A percentile compares a stretch with the other conserved stretches of the same genome.
These are phyloP conservation scores for Prunella vulgaris DNA, from an alignment of 257 asterid species.

Conservation along the genomic window DNA sequence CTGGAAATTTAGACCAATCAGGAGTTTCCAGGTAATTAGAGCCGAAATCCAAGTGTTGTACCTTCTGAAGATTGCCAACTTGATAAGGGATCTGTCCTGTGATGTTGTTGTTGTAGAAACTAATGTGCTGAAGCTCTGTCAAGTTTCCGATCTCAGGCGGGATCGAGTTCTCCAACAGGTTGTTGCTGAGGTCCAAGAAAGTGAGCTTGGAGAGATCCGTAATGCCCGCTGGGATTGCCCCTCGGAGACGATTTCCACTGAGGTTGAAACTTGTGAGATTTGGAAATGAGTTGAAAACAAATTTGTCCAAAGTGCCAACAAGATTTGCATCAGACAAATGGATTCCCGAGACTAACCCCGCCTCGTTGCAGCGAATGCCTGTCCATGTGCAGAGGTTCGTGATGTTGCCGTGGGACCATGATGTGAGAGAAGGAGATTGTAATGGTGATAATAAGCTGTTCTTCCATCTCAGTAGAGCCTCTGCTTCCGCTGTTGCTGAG, in stretches of 20 bases:
- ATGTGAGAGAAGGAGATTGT: constrained; percentile 29
- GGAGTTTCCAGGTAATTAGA: constrained; percentile 48
- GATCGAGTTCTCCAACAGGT: constrained; percentile 31
- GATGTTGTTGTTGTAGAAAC: constrained; percentile 49
- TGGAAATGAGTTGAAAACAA: constrained; percentile 42
- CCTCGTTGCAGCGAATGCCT: constrained; percentile 46
- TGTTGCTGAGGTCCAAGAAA: constrained; percentile 64
- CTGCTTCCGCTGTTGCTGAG: constrained; percentile 70
- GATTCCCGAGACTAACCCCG: constrained; percentile 39
- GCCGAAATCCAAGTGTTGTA: constrained; percentile 58
- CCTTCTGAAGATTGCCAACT: constrained; percentile 55
- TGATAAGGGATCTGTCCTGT: constrained; percentile 51
- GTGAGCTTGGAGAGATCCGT: constrained; percentile 44
- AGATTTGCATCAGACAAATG: constrained; percentile 39
- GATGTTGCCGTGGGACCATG: constrained; percentile 54
- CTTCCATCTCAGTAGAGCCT: constrained; percentile 62
- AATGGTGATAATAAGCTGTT: constrained; percentile 31
- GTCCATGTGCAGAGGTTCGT: constrained; percentile 60
- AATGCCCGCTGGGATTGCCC: constrained; percentile 61
- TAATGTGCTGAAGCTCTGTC: constrained; percentile 41
- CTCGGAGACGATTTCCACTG: constrained; percentile 37
- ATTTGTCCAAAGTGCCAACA: constrained; percentile 33
- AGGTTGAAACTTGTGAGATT: constrained; percentile 42
- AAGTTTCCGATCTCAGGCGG: constrained; percentile 63
- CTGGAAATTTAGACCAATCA: constrained; percentile 51